Evolutionary conservation across 768 basidiomycete genomes (phyloP).

Genomic region (Lactarius sanguifluus): DNA sequence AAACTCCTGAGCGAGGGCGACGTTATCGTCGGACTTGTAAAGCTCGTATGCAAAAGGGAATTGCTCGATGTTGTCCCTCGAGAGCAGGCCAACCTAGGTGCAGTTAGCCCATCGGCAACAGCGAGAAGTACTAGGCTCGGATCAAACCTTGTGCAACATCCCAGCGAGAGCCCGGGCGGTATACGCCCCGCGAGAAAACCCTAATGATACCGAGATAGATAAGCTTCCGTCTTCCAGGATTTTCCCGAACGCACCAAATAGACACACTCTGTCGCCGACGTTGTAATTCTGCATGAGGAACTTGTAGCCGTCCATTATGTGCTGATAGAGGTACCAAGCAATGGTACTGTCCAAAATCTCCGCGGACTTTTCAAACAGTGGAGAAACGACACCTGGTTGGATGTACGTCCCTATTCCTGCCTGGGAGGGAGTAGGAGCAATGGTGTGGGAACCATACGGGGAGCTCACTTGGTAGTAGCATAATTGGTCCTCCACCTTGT

Average conservation of each 20-base stretch:
- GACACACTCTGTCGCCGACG: constrained; percentile 67
- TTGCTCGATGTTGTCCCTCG: constrained; percentile 65
- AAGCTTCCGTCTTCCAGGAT: constrained; percentile 10
- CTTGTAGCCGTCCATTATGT: constrained; percentile 73
- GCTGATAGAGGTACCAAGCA: constrained; percentile 73
- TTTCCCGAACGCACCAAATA: constrained; percentile 54
- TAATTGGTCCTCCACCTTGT: constrained; percentile 38
- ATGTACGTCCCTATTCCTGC: constrained; percentile 52
- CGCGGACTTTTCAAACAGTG: constrained; percentile 56
- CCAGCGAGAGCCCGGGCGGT: constrained; percentile 76
- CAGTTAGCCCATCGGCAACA: neutral
- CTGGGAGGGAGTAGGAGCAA: constrained; percentile 31
- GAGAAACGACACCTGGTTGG: constrained; percentile 65
- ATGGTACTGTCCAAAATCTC: constrained; percentile 64
- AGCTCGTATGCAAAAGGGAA: constrained; percentile 73
- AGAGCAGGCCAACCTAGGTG: constrained; percentile 67
- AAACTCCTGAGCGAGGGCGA: constrained; percentile 58
- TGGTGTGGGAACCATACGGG: neutral
- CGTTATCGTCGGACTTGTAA: constrained; percentile 54
- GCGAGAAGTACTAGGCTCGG: neutral
- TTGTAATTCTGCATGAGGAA: constrained; percentile 79
- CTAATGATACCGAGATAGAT: constrained; percentile 37
- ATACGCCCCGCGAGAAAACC: constrained; percentile 75
- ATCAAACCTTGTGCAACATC: constrained; percentile 55
- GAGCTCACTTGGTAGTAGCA: constrained; percentile 66